Evolutionary conservation across 805 yeast genomes (phyloP).

Genomic region (Jamesozyma piceae): DNA sequence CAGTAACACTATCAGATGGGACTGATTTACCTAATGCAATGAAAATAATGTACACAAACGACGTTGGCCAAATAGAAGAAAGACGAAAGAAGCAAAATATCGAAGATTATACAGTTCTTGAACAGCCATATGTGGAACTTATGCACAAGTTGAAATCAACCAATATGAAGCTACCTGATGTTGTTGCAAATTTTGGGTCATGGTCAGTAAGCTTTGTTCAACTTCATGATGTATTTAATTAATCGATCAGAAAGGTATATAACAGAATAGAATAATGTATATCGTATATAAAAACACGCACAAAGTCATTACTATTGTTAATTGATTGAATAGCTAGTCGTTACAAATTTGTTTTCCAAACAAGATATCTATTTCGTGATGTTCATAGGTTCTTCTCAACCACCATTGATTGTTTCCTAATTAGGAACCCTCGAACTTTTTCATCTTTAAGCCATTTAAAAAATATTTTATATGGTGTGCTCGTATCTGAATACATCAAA

Average conservation of each 20-base stretch:
- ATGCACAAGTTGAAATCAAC: constrained; percentile 5
- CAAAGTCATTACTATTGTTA: no score
- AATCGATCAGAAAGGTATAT: not conserved
- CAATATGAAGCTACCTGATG: constrained; percentile 12
- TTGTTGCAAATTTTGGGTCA: constrained; percentile 5
- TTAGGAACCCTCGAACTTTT: no score
- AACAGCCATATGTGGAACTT: constrained; percentile 13
- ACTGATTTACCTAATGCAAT: constrained; percentile 10
- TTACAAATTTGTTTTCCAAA: no score
- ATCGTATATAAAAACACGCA: no score
- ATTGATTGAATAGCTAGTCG: no score
- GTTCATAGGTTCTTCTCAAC: no score
- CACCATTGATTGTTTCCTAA: no score
- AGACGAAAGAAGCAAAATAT: constrained; percentile 9
- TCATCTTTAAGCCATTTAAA: no score
- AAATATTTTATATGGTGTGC: no score
- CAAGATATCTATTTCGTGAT: no score
- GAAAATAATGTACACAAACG: constrained; percentile 19
- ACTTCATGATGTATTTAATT: not conserved
- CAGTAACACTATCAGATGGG: constrained; percentile 10
- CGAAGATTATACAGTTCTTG: constrained; percentile 12
- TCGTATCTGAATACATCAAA: no score
- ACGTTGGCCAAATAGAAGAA: not conserved
- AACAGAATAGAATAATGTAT: no score
- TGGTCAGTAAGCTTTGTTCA: constrained; percentile 22